These are phyloP conservation scores for Globisporangium uncinulatum DNA, from an alignment of 352 stramenopile genomes.

Conservation along the genomic window DNA sequence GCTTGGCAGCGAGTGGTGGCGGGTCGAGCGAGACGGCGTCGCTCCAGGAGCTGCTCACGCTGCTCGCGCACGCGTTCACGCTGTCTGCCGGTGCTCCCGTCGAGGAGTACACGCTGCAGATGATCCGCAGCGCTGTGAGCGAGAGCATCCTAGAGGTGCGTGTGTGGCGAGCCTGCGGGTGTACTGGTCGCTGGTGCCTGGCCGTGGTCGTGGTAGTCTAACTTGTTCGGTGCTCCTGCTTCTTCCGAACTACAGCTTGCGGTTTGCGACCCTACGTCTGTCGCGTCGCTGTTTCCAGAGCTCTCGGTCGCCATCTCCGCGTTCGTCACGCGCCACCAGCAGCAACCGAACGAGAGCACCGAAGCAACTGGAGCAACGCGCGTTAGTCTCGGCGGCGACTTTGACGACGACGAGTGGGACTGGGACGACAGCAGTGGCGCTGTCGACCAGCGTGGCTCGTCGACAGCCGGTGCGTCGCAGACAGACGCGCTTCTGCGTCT, in stretches of 20 bases:
- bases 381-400: constrained; percentile 4
- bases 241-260: constrained; percentile 14
- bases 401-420: constrained; percentile 54
- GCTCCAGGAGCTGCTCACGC: constrained; percentile 41
- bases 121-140: constrained; percentile 49
- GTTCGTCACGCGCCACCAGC: constrained; percentile 14
- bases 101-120: constrained; percentile 66
- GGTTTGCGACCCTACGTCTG: constrained; percentile 15
- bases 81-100: constrained; percentile 35
- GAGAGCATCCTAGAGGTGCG: constrained; percentile 46
- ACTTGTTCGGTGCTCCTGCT: neutral
- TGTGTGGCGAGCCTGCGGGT: neutral
- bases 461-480: constrained; percentile 3
- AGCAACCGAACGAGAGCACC: neutral
- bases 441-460: neutral
- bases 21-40: constrained; percentile 18
- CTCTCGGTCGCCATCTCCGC: constrained; percentile 24
- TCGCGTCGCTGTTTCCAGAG: constrained; percentile 26
- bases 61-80: constrained; percentile 63
- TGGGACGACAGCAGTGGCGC: constrained; percentile 35
- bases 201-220: neutral
- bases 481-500: constrained; percentile 22
- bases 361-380: neutral
- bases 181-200: neutral
- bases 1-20: constrained; percentile 15